Conservation (phyloP, 2,329 filamentous ascomycete genomes). For the Coniella vitis region DNA sequence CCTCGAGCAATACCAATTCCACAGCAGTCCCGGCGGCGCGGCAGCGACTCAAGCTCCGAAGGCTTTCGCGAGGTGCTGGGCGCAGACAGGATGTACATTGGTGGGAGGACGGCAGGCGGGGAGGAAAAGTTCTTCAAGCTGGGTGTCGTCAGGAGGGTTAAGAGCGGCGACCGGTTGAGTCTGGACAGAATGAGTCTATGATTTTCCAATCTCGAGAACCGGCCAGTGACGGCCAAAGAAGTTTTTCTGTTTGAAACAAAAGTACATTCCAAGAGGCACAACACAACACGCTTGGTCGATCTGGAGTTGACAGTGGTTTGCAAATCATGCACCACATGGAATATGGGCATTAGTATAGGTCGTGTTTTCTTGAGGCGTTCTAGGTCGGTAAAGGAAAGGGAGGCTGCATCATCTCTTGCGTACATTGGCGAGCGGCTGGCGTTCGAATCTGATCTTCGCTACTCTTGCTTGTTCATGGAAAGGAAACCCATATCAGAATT, state of each 20-base stretch:
- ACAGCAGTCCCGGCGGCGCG: conserved; percentile 43
- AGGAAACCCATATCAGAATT: not conserved
- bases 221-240: not conserved
- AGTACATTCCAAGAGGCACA: not conserved
- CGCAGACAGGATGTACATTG: conserved; percentile 76
- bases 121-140: conserved; percentile 79
- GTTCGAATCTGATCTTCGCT: not conserved
- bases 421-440: not conserved
- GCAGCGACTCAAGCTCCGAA: conserved; percentile 69
- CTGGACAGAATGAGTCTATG: conserved; percentile 69
- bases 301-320: not conserved
- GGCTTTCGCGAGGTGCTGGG: conserved; percentile 68
- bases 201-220: conserved; percentile 21
- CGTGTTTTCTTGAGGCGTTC: conserved; percentile 3
- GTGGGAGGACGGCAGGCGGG: conserved; percentile 66
- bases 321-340: not conserved
- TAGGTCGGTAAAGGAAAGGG: conserved; percentile 1
- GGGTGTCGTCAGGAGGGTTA: conserved; percentile 64
- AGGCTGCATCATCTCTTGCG: not conserved
- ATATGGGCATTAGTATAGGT: too few relatives aligned
- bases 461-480: not conserved
- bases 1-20: conserved; percentile 33
- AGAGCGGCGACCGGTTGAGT: conserved; percentile 68
- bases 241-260: not conserved
- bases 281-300: not conserved